Percentiles rank a stretch among this genome's conserved stretches.
Conservation (phyloP, 169 alveolate genomes). For the Cryptosporidium sp. region DNA sequence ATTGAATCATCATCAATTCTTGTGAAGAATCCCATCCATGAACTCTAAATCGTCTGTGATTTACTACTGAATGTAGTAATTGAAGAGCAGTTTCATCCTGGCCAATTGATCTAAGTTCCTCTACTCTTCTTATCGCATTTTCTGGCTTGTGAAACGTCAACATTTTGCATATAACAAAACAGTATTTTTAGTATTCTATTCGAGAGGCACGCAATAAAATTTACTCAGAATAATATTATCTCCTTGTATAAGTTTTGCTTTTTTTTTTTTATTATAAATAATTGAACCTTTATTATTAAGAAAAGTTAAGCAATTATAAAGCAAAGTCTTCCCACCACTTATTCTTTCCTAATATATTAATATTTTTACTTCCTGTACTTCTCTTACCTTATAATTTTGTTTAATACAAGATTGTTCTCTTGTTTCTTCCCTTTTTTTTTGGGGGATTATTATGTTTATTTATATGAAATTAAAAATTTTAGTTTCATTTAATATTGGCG, state of each 20-base stretch:
- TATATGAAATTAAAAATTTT: conserved; percentile 25
- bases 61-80: conserved; percentile 88
- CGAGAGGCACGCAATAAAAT: neutral
- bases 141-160: conserved; percentile 91
- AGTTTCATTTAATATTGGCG: conserved; percentile 42
- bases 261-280: neutral
- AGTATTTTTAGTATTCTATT: neutral
- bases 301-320: neutral
- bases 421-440: conserved; percentile 30
- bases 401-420: conserved; percentile 4
- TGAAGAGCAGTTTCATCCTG: conserved; percentile 91
- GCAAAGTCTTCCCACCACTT: neutral
- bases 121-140: conserved; percentile 92
- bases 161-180: conserved; percentile 74
- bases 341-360: neutral
- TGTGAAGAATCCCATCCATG: conserved; percentile 93
- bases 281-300: neutral
- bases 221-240: neutral
- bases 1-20: conserved; percentile 90
- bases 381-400: conserved; percentile 7
- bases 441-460: conserved; percentile 33
- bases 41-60: conserved; percentile 86
- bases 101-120: conserved; percentile 89
- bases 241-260: neutral
- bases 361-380: neutral